These are phyloP conservation scores for Phytophthora constricta DNA, from an alignment of 352 stramenopile species.

Conservation along the genomic window DNA sequence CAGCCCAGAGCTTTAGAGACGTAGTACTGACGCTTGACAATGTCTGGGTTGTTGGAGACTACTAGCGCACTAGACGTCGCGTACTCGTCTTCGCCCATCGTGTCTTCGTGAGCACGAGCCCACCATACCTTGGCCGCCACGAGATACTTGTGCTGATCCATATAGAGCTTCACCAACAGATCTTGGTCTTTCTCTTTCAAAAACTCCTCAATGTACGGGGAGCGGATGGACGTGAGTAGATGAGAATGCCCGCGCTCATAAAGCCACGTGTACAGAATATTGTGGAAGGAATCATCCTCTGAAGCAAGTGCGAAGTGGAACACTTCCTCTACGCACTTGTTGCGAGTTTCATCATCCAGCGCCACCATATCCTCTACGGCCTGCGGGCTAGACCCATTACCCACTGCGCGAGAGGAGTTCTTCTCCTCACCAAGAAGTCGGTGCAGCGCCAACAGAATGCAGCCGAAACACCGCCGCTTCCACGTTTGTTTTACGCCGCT, in stretches of 20 bases:
- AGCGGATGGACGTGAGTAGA: constrained; percentile 70
- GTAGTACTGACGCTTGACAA: constrained; percentile 85
- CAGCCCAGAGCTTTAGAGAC: constrained; percentile 80
- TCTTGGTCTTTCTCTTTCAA: constrained; percentile 86
- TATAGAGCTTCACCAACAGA: constrained; percentile 86
- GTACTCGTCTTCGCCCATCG: constrained; percentile 51
- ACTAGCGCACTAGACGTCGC: constrained; percentile 33
- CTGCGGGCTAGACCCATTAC: constrained; percentile 54
- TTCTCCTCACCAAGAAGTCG: constrained; percentile 52
- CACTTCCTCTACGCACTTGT: constrained; percentile 74
- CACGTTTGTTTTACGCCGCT: constrained; percentile 69
- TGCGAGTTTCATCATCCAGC: constrained; percentile 71
- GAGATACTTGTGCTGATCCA: constrained; percentile 88
- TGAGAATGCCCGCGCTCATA: constrained; percentile 72
- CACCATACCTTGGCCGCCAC: constrained; percentile 87
- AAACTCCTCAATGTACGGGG: constrained; percentile 83
- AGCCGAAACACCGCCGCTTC: constrained; percentile 82
- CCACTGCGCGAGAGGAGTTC: background rate
- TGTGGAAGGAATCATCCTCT: constrained; percentile 77
- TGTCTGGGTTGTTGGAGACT: constrained; percentile 70
- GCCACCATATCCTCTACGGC: constrained; percentile 79
- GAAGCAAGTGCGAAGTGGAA: constrained; percentile 79
- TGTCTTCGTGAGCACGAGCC: constrained; percentile 71
- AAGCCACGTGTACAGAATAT: constrained; percentile 84
- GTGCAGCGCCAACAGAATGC: constrained; percentile 73